Evolutionary conservation across 75 land plant genomes (phyloP), one percentile per base, ranked within the genome.

Genomic region (Picea sitchensis): DNA sequence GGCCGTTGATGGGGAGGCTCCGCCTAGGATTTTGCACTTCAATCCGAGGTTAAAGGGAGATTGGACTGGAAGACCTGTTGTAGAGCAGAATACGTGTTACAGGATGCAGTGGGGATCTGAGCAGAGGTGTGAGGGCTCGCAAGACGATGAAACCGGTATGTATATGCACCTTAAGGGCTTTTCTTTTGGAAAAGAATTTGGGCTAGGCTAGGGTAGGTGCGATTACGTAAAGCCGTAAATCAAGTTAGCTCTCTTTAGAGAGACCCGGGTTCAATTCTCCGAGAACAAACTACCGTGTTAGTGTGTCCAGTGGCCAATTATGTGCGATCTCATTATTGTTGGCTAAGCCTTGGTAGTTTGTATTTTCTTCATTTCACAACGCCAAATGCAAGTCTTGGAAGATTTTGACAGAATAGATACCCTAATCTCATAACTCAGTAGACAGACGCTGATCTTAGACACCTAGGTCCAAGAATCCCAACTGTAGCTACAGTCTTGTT

Each of bases 31-130:
- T 67, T 76, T 96, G 77, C 99, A 95, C 83, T 87, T 96, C 14
- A 96, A 96, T 80, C 99, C 99, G 0, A 81, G 99, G 84, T 71
- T 96, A 78, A 90, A 86, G 41, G 99, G 99, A 57, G 99, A 96
- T 75, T 96, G 98, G 98, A 96, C 98, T 74, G 84, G 86, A 12
- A 91, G 78, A 77, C 94, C 98, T 31, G 95, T 96, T 57, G 92
- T 96, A 65, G 99, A 96, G 91, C 88, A 82, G 60, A 96, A 96
- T 78, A 90, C 94, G 26, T 96, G 96, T 73, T 96, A 96, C 68
- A 65, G 99, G 31, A 90, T 88, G 85, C 99, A 96, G 80, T 96
- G 99, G 99, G 99, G 95, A 11, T 18, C 85, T 1, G 84, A 91
- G 1, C 86, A 83, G 61, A 82, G 98, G 64, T 96, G 96, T 65